phyloP scores from a whole-genome alignment of 306 rosid genomes.

The Abrus pulchellus region DNA sequence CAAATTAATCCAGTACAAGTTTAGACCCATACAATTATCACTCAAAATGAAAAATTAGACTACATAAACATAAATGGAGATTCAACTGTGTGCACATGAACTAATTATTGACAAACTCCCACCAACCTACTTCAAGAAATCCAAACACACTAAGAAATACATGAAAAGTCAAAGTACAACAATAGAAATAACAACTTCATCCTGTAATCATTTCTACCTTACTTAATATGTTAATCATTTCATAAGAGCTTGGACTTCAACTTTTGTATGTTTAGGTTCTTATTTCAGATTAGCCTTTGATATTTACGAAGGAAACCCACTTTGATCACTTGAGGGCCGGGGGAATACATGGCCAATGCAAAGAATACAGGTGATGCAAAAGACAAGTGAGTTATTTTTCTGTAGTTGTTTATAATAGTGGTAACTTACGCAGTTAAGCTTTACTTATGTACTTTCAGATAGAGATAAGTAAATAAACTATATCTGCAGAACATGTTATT shows the following conservation, averaged over 20 bases:
- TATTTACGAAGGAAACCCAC: neutral
- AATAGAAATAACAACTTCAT: neutral
- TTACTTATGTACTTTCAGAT: neutral
- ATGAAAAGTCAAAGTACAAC: neutral
- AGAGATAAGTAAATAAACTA: slow-evolving; percentile 8
- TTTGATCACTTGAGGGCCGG: neutral
- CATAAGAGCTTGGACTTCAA: neutral
- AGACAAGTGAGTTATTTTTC: neutral
- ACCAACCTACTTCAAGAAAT: neutral
- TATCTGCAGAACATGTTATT: neutral
- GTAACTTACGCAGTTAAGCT: neutral
- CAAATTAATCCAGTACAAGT: slow-evolving; percentile 20
- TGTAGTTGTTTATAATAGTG: neutral
- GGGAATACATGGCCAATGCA: neutral
- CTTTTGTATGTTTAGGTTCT: neutral
- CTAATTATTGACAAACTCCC: neutral
- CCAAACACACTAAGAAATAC: neutral
- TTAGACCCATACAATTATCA: neutral
- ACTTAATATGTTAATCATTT: neutral
- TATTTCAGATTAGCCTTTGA: neutral
- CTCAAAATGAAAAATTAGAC: slow-evolving; percentile 22
- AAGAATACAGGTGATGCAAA: neutral
- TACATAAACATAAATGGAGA: slow-evolving; percentile 24
- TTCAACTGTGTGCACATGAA: slow-evolving; percentile 9
- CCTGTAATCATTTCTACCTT: neutral